These are phyloP conservation scores for Cordyceps sp. DNA, from an alignment of 2,329 filamentous ascomycete genomes.

Conservation along the genomic window DNA sequence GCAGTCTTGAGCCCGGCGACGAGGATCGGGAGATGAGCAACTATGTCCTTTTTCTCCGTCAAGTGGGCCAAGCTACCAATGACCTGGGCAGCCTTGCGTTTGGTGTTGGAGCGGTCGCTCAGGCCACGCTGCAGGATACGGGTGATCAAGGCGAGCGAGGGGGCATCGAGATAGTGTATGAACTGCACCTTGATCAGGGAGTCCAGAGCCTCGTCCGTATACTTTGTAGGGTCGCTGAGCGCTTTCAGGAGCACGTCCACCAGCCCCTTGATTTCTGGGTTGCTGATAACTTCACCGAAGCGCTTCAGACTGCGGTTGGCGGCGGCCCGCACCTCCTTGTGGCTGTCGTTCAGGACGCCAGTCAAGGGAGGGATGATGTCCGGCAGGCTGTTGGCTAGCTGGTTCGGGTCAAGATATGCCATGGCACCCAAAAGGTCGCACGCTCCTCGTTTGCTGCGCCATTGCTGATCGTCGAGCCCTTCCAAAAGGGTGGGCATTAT, in stretches of 20 bases:
- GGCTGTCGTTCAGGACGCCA: constrained; percentile 85
- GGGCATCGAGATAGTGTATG: constrained; percentile 94
- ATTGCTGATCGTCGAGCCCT: constrained; percentile 86
- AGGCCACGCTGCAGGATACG: constrained; percentile 89
- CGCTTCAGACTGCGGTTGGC: constrained; percentile 94
- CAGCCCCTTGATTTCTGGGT: constrained; percentile 88
- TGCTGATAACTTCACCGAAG: constrained; percentile 96
- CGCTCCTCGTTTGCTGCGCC: constrained; percentile 96
- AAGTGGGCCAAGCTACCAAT: constrained; percentile 95
- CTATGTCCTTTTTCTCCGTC: constrained; percentile 87
- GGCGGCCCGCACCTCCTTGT: constrained; percentile 86
- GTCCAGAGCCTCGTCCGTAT: constrained; percentile 89
- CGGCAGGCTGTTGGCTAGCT: constrained; percentile 78
- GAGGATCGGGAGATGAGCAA: constrained; percentile 78
- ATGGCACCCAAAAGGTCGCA: constrained; percentile 94
- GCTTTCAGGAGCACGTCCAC: constrained; percentile 89
- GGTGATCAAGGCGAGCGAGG: constrained; percentile 84
- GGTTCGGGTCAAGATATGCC: constrained; percentile 94
- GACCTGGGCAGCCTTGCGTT: constrained; percentile 91
- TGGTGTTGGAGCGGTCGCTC: constrained; percentile 80
- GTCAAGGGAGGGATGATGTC: constrained; percentile 96
- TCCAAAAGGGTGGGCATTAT: constrained; percentile 83
- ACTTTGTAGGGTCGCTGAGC: constrained; percentile 90
- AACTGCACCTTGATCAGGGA: constrained; percentile 96
- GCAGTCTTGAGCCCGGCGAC: constrained; percentile 80